phyloP scores from a whole-genome alignment of 108 stramenopile species.

The Nannochloropsis salina region DNA sequence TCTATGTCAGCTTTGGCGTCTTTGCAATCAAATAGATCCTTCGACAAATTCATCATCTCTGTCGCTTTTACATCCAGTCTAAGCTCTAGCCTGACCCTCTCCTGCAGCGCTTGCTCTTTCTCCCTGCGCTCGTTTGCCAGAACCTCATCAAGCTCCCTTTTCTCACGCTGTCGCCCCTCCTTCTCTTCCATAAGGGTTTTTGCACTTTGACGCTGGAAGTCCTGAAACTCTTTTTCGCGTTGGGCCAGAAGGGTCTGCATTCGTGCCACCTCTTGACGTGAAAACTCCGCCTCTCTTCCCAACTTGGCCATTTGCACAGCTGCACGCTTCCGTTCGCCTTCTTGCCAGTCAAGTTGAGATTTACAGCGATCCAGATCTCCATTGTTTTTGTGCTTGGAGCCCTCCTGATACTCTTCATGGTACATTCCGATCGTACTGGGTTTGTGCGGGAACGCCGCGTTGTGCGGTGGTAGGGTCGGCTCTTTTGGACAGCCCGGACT shows the following conservation, averaged over 20 bases:
- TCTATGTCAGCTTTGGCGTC: neutral
- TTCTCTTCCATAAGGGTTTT: neutral
- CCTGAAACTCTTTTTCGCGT: neutral
- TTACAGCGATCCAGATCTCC: neutral
- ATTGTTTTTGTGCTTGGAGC: too few relatives aligned
- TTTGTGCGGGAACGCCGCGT: too few relatives aligned
- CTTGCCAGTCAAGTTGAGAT: neutral
- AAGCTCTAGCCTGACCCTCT: neutral
- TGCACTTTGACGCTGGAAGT: neutral
- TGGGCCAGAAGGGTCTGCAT: neutral
- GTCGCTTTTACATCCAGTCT: neutral
- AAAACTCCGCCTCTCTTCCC: neutral
- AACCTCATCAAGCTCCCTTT: neutral
- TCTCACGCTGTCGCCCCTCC: neutral
- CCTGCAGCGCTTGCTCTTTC: neutral
- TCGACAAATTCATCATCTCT: neutral
- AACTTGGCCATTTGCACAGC: constrained; percentile 16
- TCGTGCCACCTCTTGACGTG: neutral
- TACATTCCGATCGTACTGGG: too few relatives aligned
- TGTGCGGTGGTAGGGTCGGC: too few relatives aligned
- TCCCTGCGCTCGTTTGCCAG: neutral
- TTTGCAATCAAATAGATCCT: neutral
- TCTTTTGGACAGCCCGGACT: too few relatives aligned
- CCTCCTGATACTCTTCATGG: too few relatives aligned
- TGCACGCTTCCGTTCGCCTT: neutral